A percentile compares a stretch with the other conserved stretches of the same genome.
Evolutionary conservation across 2,329 filamentous ascomycete genomes (phyloP).

Genomic region (Diaporthe ampelina): DNA sequence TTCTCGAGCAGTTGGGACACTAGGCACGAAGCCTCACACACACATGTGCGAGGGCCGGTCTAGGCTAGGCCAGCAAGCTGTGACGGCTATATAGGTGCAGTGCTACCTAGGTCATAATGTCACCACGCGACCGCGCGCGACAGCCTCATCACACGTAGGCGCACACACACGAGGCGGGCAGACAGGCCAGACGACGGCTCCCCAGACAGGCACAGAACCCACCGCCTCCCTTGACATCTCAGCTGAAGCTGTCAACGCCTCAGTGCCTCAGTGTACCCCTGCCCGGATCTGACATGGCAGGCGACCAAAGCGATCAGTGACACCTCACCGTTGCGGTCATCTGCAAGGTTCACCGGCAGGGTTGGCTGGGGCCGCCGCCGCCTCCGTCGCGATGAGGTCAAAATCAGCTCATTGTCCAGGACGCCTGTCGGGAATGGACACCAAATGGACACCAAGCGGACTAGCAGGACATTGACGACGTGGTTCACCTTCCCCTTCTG

Average conservation of each 20-base stretch:
- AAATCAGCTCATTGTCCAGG: slow-evolving; percentile 31
- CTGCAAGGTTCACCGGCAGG: slow-evolving; percentile 21
- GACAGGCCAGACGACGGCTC: neutral
- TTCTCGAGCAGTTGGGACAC: neutral
- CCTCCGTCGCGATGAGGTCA: slow-evolving; percentile 20
- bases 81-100: neutral
- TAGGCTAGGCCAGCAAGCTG: neutral
- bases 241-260: slow-evolving; percentile 28
- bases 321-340: slow-evolving; percentile 30
- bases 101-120: slow-evolving; percentile 24
- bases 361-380: slow-evolving; percentile 24
- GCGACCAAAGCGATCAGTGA: slow-evolving; percentile 28
- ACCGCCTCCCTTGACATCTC: slow-evolving; percentile 16
- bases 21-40: neutral
- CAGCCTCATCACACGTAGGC: slow-evolving; percentile 24
- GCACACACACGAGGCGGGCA: slow-evolving; percentile 14
- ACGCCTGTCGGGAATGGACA: neutral
- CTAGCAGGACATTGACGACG: neutral
- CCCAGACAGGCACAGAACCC: slow-evolving; percentile 2
- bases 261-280: neutral
- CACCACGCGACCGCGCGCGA: slow-evolving; percentile 17
- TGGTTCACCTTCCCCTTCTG: slow-evolving; percentile 9
- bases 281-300: slow-evolving; percentile 31
- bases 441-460: neutral
- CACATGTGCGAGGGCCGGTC: slow-evolving; percentile 2